Evolutionary conservation across 2,329 filamentous ascomycete genomes (phyloP), one percentile per base, ranked within the genome.

Genomic region (Xylaria sp.): DNA sequence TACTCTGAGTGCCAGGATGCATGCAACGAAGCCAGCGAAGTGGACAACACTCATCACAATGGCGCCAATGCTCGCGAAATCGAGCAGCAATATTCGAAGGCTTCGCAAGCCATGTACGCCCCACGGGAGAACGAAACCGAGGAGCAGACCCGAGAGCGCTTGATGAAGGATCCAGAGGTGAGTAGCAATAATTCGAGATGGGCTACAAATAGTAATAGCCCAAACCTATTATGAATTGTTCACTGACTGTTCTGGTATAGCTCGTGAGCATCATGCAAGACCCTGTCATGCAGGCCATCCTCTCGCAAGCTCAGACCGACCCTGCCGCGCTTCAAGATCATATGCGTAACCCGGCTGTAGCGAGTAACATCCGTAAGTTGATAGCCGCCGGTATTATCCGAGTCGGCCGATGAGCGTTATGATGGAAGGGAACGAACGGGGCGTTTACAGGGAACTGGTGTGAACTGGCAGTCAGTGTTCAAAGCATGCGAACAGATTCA

Each of bases 281-380:
- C 78, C 96, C 96, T 17, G 91, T 99, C 78, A 98, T 99, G 95
- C 94, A 99, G 83, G 92, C 92, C 73, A 98, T 98, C 74, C 88
- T 98, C 65, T 94, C 98, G 81, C 96, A 99, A 83, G 96, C 96
- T 54, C 97, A 98, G 86, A 90, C 89, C 64, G 93, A 99, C 77
- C 96, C 96, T 19, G 92, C 92, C 57, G 96, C 96, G 54, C 88
- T 99, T 71, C 92, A 97, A 79, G 95, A 99, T 81, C 97, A 99
- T 82, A 97, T 99, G 93, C 93, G 90, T 85, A 99, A 98, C 84
- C 88, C 93, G 0, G 87, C 86, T 67, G 92, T 99, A 74, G 87
- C 90, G 68, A 88, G 88, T 75, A 97, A 98, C 88, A 92, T 99
- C 72, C 93, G 98, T 85, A 98, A 98, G 84, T 84, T 98, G 75